Evolutionary conservation across 148 eudicot genomes (phyloP).

Genomic region (Diospyros lotus): DNA sequence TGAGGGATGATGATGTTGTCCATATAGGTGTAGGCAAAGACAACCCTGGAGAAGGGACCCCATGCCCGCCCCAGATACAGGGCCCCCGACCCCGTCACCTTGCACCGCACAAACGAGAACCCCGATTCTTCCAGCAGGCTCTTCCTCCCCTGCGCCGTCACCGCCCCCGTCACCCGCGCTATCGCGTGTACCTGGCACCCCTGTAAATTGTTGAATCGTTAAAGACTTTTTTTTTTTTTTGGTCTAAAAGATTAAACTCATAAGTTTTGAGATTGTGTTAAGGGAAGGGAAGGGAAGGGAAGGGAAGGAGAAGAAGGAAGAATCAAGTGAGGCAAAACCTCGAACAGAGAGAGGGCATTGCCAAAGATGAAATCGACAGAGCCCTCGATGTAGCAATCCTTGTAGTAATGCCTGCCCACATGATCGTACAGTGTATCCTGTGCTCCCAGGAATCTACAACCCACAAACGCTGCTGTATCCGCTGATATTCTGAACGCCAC

Average conservation of each 20-base stretch:
- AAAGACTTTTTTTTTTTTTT: too few relatives aligned
- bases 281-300: too few relatives aligned
- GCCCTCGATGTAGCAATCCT: conserved; percentile 90
- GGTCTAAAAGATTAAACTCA: too few relatives aligned
- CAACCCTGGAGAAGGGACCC: conserved; percentile 90
- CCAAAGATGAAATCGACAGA: conserved; percentile 97
- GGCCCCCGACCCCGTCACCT: conserved; percentile 82
- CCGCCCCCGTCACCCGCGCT: conserved; percentile 59
- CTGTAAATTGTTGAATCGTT: conserved; percentile 19
- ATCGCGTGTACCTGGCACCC: conserved; percentile 79
- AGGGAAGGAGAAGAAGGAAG: neutral
- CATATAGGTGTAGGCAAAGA: conserved; percentile 86
- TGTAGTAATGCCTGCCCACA: conserved; percentile 81
- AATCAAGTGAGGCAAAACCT: conserved; percentile 33
- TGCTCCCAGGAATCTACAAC: conserved; percentile 81
- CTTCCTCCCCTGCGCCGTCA: conserved; percentile 88
- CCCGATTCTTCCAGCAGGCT: conserved; percentile 80
- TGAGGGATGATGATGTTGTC: conserved; percentile 76
- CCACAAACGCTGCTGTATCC: conserved; percentile 72
- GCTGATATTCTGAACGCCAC: conserved; percentile 88
- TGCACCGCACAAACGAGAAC: conserved; percentile 75
- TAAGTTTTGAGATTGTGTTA: too few relatives aligned
- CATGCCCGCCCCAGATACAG: conserved; percentile 88
- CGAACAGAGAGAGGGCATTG: conserved; percentile 75
- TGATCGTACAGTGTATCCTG: conserved; percentile 94